A percentile compares a stretch with the other conserved stretches of the same genome.
phyloP scores from a whole-genome alignment of 352 stramenopile genomes.

The Globisporangium perplexum region DNA sequence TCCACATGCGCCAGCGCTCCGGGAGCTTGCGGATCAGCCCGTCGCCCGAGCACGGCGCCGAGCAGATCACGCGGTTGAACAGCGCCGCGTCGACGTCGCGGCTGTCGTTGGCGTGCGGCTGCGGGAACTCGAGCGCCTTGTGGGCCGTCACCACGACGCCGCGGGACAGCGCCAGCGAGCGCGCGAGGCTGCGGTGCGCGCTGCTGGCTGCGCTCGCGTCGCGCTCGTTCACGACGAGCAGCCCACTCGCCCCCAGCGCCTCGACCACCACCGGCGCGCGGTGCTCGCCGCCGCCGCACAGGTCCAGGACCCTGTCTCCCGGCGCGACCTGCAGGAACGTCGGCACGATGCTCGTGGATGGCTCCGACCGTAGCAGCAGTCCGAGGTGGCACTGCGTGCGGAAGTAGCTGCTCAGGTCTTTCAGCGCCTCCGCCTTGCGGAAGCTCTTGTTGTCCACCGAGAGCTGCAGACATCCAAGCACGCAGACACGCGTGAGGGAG shows the following conservation, averaged over 20 bases:
- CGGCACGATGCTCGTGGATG: conserved; percentile 94
- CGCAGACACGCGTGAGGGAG: too few relatives aligned
- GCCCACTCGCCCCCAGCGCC: conserved; percentile 11
- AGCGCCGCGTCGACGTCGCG: conserved; percentile 16
- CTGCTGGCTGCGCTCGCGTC: conserved; percentile 46
- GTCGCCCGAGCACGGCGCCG: conserved; percentile 73
- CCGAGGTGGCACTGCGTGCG: conserved; percentile 85
- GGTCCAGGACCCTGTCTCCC: conserved; percentile 69
- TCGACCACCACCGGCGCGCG: conserved; percentile 55
- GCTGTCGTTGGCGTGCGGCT: conserved; percentile 13
- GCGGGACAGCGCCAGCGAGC: conserved; percentile 43
- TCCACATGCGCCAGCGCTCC: conserved; percentile 79
- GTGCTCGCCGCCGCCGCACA: conserved; percentile 66
- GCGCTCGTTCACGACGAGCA: conserved; percentile 72
- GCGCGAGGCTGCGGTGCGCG: conserved; percentile 45
- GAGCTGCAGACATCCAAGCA: too few relatives aligned
- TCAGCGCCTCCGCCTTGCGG: conserved; percentile 83
- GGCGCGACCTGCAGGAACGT: conserved; percentile 89
- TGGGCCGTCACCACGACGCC: conserved; percentile 61
- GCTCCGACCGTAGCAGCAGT: conserved; percentile 92
- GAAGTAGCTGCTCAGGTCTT: conserved; percentile 91
- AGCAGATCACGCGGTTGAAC: conserved; percentile 79
- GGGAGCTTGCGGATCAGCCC: conserved; percentile 73
- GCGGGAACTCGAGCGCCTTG: conserved; percentile 70
- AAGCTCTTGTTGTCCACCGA: conserved; percentile 74